Evolutionary conservation across 2,329 filamentous ascomycete species (phyloP).

Genomic region (Proliferodiscus dingleyae): DNA sequence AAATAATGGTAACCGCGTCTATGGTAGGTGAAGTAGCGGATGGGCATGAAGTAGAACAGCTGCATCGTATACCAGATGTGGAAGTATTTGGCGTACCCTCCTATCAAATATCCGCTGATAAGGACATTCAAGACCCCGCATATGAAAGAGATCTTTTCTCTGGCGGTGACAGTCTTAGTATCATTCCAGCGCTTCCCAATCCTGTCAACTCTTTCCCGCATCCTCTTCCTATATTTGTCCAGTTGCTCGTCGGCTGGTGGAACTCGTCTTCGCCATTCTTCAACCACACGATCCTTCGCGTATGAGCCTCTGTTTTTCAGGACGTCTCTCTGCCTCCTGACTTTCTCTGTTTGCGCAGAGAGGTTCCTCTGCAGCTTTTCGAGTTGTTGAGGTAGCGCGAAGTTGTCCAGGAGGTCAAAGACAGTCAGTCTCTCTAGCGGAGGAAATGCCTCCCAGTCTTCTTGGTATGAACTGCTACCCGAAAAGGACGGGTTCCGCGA

Average conservation of each 20-base stretch:
- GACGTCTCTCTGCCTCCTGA: slow-evolving; percentile 76
- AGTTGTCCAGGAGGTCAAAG: slow-evolving; percentile 90
- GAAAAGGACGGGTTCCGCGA: slow-evolving; percentile 79
- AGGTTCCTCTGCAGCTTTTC: slow-evolving; percentile 86
- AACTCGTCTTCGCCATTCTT: slow-evolving; percentile 83
- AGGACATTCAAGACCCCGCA: slow-evolving; percentile 96
- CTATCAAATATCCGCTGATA: slow-evolving; percentile 89
- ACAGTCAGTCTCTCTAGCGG: slow-evolving; percentile 86
- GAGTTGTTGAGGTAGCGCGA: slow-evolving; percentile 82
- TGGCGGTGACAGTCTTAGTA: slow-evolving; percentile 77
- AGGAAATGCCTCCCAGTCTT: slow-evolving; percentile 82
- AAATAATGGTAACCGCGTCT: slow-evolving; percentile 95
- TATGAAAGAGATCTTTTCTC: slow-evolving; percentile 96
- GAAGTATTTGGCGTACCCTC: slow-evolving; percentile 78
- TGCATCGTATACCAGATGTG: slow-evolving; percentile 89
- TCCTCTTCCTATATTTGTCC: slow-evolving; percentile 81
- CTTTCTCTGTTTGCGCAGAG: slow-evolving; percentile 76
- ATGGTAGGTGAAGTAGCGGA: slow-evolving; percentile 88
- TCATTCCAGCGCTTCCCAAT: slow-evolving; percentile 84
- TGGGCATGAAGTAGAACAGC: slow-evolving; percentile 92
- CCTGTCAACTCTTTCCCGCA: slow-evolving; percentile 85
- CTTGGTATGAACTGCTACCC: slow-evolving; percentile 78
- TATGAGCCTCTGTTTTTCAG: slow-evolving; percentile 69
- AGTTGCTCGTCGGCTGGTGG: slow-evolving; percentile 88
- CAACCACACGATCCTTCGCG: slow-evolving; percentile 85